A percentile compares a stretch with the other conserved stretches of the same genome.
These are phyloP conservation scores for Penicillium hordei DNA, from an alignment of 2,329 filamentous ascomycete species.

Conservation along the genomic window DNA sequence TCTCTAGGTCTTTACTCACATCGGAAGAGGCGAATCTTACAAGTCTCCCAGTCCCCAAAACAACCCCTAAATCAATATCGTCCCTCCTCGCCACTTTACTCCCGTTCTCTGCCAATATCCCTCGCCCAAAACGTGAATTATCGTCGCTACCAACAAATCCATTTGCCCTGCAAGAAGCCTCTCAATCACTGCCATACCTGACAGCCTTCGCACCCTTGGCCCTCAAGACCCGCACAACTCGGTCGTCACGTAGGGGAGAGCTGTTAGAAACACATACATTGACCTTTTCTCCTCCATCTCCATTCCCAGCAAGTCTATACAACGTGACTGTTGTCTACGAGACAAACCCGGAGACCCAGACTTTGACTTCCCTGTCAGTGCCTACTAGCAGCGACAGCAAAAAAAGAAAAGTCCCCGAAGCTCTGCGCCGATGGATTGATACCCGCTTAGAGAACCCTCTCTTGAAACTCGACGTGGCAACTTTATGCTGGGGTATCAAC, in stretches of 20 bases:
- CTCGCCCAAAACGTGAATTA: constrained; percentile 20
- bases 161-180: constrained; percentile 54
- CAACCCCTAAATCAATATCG: constrained; percentile 32
- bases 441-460: constrained; percentile 37
- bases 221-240: constrained; percentile 45
- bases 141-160: constrained; percentile 62
- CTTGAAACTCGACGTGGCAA: constrained; percentile 39
- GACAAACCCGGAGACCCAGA: constrained; percentile 37
- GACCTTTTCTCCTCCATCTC: constrained; percentile 37
- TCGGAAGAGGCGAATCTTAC: constrained; percentile 29
- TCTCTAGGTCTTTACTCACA: constrained; percentile 33
- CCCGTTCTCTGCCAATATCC: constrained; percentile 38
- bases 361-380: constrained; percentile 35
- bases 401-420: constrained; percentile 29
- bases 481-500: constrained; percentile 44
- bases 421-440: constrained; percentile 38
- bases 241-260: constrained; percentile 18
- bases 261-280: constrained; percentile 38
- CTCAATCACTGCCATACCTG: constrained; percentile 66
- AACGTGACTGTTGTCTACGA: constrained; percentile 37
- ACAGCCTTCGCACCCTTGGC: constrained; percentile 69
- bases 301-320: constrained; percentile 37
- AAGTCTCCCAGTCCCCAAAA: constrained; percentile 17
- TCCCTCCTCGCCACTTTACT: constrained; percentile 42
- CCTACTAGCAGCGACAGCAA: constrained; percentile 16